A percentile compares a stretch with the other conserved stretches of the same genome.
Conservation (phyloP, 1,139 yeast genomes). For the Diutina pseudorugosa region DNA sequence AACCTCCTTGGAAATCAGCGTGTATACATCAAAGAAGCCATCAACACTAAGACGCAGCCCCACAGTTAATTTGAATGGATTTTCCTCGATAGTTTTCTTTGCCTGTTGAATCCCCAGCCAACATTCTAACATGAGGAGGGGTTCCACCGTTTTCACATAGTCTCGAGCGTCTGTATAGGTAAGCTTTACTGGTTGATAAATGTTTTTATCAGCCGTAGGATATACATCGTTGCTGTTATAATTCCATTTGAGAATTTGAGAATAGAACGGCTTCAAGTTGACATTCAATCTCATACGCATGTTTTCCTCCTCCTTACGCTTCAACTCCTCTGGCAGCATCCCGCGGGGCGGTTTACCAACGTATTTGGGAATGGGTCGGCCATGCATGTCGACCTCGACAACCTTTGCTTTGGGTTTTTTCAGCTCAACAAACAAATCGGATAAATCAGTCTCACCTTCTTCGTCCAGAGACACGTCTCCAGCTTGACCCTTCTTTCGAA, state of each 20-base stretch:
- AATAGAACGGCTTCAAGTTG: slow-evolving; percentile 65
- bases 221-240: slow-evolving; percentile 43
- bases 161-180: slow-evolving; percentile 45
- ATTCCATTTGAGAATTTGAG: slow-evolving; percentile 65
- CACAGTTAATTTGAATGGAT: slow-evolving; percentile 54
- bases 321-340: slow-evolving; percentile 13
- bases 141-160: slow-evolving; percentile 60
- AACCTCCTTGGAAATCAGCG: slow-evolving; percentile 48
- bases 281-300: slow-evolving; percentile 76
- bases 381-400: slow-evolving; percentile 26
- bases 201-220: slow-evolving; percentile 38
- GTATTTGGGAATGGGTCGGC: slow-evolving; percentile 17
- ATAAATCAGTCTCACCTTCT: slow-evolving; percentile 24
- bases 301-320: slow-evolving; percentile 57
- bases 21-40: slow-evolving; percentile 78
- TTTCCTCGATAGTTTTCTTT: slow-evolving; percentile 48
- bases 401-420: slow-evolving; percentile 21
- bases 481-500: slow-evolving; percentile 15
- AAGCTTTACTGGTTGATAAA: slow-evolving; percentile 28
- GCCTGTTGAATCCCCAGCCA: slow-evolving; percentile 86
- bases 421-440: slow-evolving; percentile 30
- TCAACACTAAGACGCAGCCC: slow-evolving; percentile 81
- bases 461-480: slow-evolving; percentile 26
- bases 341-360: not conserved
- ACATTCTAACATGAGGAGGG: slow-evolving; percentile 75